Conservation (phyloP, 768 basidiomycete genomes). For the Antrodiella citrinella region DNA sequence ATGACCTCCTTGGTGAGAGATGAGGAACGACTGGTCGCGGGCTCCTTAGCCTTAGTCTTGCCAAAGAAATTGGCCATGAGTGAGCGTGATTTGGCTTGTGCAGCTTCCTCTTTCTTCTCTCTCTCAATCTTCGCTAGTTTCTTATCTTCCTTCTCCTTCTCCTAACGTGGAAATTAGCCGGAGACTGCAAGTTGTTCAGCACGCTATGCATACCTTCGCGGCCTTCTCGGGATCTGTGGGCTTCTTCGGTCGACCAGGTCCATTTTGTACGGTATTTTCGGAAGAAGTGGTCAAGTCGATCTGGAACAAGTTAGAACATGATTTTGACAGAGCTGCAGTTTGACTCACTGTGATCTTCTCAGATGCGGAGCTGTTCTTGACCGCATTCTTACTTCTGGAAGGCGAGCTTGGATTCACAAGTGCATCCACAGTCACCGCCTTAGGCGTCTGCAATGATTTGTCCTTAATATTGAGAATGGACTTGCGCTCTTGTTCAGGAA, state of each 20-base stretch:
- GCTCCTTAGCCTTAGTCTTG: slow-evolving; percentile 27
- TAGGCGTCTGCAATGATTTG: too few relatives aligned
- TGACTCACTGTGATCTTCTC: too few relatives aligned
- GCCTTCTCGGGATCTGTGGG: slow-evolving; percentile 46
- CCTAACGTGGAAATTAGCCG: slow-evolving; percentile 29
- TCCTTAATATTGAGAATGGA: slow-evolving; percentile 37
- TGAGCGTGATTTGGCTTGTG: slow-evolving; percentile 63
- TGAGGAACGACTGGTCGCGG: slow-evolving; percentile 19
- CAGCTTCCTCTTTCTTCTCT: slow-evolving; percentile 64
- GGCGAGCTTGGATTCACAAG: too few relatives aligned
- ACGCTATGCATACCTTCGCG: slow-evolving; percentile 38
- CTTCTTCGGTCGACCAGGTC: slow-evolving; percentile 41
- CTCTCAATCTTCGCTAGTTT: slow-evolving; percentile 62
- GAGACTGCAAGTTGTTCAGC: neutral
- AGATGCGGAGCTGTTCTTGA: too few relatives aligned
- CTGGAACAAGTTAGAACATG: too few relatives aligned
- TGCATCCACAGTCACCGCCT: too few relatives aligned
- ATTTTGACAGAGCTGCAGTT: too few relatives aligned
- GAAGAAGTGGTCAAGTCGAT: too few relatives aligned
- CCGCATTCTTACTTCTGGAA: too few relatives aligned
- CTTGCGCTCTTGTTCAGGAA: slow-evolving; percentile 50
- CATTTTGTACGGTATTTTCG: slow-evolving; percentile 15
- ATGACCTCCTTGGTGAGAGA: slow-evolving; percentile 15
- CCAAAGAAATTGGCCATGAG: slow-evolving; percentile 76
- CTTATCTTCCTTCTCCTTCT: slow-evolving; percentile 61